Conservation (phyloP, 129 eudicot species). For the Ambrosia trifida region DNA sequence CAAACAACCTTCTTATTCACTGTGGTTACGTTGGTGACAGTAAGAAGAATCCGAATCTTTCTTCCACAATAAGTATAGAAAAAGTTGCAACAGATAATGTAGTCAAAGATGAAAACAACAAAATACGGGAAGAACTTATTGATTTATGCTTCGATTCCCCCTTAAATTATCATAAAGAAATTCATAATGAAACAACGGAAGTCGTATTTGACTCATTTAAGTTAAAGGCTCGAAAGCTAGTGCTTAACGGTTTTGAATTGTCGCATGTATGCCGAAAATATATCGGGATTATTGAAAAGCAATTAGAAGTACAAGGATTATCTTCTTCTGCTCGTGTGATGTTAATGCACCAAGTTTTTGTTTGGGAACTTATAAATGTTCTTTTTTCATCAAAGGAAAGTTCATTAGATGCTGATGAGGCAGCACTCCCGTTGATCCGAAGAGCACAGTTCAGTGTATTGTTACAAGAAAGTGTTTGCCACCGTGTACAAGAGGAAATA, state of each 20-base stretch:
- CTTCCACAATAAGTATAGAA: conserved; percentile 71
- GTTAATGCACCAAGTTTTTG: conserved; percentile 80
- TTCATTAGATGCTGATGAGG: conserved; percentile 55
- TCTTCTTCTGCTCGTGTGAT: conserved; percentile 67
- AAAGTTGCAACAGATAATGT: conserved; percentile 80
- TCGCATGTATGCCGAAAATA: conserved; percentile 71
- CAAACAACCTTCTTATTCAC: conserved; percentile 83
- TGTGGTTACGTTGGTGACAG: conserved; percentile 58
- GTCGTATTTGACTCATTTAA: conserved; percentile 48
- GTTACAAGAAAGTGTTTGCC: conserved; percentile 91
- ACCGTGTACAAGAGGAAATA: conserved; percentile 89
- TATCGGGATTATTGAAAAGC: conserved; percentile 70
- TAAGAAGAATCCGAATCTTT: conserved; percentile 37
- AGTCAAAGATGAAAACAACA: conserved; percentile 68
- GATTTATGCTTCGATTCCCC: conserved; percentile 67
- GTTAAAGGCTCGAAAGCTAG: conserved; percentile 68
- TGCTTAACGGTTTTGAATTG: conserved; percentile 47
- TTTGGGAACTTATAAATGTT: conserved; percentile 92
- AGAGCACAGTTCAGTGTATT: conserved; percentile 94
- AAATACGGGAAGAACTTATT: conserved; percentile 58
- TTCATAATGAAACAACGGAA: conserved; percentile 54
- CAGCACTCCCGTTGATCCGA: conserved; percentile 74
- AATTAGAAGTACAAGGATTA: conserved; percentile 72
- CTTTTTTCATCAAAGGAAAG: conserved; percentile 70
- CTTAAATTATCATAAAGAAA: conserved; percentile 63